A percentile compares a stretch with the other conserved stretches of the same genome.
Conservation (phyloP, 2,329 filamentous ascomycete species). For the Saccharata proteae region DNA sequence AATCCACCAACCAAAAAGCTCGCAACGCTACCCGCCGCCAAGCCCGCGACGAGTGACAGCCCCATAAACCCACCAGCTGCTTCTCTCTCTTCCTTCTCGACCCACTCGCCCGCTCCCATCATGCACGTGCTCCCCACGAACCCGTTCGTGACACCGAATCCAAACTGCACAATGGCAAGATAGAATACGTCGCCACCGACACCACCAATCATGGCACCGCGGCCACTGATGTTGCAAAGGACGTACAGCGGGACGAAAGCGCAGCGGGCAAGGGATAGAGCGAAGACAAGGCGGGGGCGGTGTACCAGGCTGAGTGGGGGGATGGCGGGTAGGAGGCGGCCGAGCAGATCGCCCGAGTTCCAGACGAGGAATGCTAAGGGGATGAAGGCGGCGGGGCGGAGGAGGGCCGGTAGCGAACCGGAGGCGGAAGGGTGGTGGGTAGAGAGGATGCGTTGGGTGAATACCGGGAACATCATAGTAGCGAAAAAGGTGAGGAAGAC, state of each 20-base stretch:
- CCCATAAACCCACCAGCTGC: constrained; percentile 92
- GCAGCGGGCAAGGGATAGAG: constrained; percentile 51
- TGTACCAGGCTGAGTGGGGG: constrained; percentile 45
- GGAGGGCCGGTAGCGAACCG: constrained; percentile 41
- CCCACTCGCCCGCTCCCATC: constrained; percentile 78
- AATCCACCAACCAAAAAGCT: constrained; percentile 65
- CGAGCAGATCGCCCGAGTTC: constrained; percentile 78
- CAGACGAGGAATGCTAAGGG: constrained; percentile 84
- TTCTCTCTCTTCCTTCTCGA: constrained; percentile 71
- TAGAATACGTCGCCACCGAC: constrained; percentile 82
- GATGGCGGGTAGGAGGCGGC: constrained; percentile 55
- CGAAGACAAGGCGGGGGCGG: constrained; percentile 55
- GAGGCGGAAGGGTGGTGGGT: constrained; percentile 31
- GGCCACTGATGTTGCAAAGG: constrained; percentile 74
- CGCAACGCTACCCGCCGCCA: constrained; percentile 74
- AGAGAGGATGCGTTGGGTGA: constrained; percentile 48
- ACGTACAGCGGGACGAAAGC: constrained; percentile 74
- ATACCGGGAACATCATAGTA: constrained; percentile 93
- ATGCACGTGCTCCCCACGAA: constrained; percentile 80
- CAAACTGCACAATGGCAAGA: constrained; percentile 65
- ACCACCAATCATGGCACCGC: constrained; percentile 50
- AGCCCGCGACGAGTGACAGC: constrained; percentile 70
- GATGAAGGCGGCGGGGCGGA: constrained; percentile 69
- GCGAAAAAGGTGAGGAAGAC: constrained; percentile 71
- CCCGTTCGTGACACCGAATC: constrained; percentile 77